Conservation (phyloP, 345 rosid genomes). For the Citrus maxima region DNA sequence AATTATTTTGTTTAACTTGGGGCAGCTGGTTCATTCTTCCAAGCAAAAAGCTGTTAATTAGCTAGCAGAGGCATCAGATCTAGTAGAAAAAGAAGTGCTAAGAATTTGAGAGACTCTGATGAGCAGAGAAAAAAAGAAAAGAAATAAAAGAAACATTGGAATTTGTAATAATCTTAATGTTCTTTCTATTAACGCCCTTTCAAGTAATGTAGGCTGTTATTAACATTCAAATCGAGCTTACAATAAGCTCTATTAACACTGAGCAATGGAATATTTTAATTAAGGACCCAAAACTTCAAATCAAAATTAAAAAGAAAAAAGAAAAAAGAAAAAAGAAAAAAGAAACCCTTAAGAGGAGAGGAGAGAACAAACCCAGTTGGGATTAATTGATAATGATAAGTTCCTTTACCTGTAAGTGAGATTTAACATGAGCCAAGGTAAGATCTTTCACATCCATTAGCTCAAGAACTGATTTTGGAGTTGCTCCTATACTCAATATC, state of each 20-base stretch:
- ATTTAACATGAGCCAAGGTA: slow-evolving; percentile 97
- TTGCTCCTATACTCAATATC: slow-evolving; percentile 58
- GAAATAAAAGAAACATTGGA: slow-evolving; percentile 34
- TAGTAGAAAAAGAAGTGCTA: slow-evolving; percentile 45
- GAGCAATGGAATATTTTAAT: background rate
- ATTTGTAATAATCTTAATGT: slow-evolving; percentile 28
- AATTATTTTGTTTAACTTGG: background rate
- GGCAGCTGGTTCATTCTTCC: slow-evolving; percentile 56
- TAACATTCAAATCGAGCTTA: slow-evolving; percentile 22
- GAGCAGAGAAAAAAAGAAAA: slow-evolving; percentile 20
- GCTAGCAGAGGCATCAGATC: slow-evolving; percentile 76
- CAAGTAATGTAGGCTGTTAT: slow-evolving; percentile 25
- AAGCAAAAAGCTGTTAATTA: slow-evolving; percentile 66
- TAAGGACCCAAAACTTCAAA: too few relatives aligned
- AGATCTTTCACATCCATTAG: slow-evolving; percentile 99
- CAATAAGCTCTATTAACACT: slow-evolving; percentile 13
- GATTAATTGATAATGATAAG: background rate
- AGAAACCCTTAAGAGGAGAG: background rate
- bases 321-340: background rate
- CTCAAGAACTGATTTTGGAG: slow-evolving; percentile 98
- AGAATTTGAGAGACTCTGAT: slow-evolving; percentile 38
- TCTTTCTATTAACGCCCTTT: slow-evolving; percentile 19
- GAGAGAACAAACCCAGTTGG: background rate
- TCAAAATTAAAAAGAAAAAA: slow-evolving; percentile 14
- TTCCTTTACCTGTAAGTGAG: slow-evolving; percentile 80